Evolutionary conservation across 2,329 filamentous ascomycete species (phyloP), one percentile per base, ranked within the genome.

Genomic region (Diplodia intermedia): DNA sequence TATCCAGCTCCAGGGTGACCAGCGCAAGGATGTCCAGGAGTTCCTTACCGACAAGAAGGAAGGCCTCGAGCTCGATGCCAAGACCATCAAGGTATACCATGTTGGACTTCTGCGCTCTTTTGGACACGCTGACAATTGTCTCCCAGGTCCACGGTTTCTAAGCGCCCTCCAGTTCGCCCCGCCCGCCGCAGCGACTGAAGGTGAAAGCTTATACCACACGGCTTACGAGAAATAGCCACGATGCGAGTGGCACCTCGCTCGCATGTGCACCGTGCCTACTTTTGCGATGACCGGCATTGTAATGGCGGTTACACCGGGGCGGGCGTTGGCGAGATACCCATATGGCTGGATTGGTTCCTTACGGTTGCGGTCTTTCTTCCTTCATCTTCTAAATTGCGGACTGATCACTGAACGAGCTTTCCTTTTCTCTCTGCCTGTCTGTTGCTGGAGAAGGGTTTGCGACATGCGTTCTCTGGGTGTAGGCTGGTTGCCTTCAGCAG

Each of bases 1-100:
- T 88, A 97, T 99, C 80, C 95, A 99, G 88, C 91, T 99, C 79
- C 95, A 99, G 84, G 95, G 95, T 78, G 95, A 99, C 83, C 95
- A 99, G 87, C 94, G 95, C 84, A 97, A 97, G 85, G 93, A 97
- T 88, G 92, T 97, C 81, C 92, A 96, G 83, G 93, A 97, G 80
- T 99, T 98, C 86, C 90, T 98, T 83, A 89, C 90, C 83, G 92
- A 97, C 85, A 96, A 97, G 88, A 93, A 94, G 83, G 92, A 94
- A 80, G 94, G 94, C 78, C 88, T 98, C 78, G 93, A 92, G 82
- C 90, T 97, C 79, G 93, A 97, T 84, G 87, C 90, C 82, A 97
- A 97, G 89, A 96, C 91, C 84, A 97, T 98, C 85, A 97, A 98
- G 88, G 92, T 94, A 33, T 7, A 20, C 26, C 18, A 18, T 2